Conservation (phyloP, 169 alveolate genomes). For the Plasmodium cynomolgi region DNA sequence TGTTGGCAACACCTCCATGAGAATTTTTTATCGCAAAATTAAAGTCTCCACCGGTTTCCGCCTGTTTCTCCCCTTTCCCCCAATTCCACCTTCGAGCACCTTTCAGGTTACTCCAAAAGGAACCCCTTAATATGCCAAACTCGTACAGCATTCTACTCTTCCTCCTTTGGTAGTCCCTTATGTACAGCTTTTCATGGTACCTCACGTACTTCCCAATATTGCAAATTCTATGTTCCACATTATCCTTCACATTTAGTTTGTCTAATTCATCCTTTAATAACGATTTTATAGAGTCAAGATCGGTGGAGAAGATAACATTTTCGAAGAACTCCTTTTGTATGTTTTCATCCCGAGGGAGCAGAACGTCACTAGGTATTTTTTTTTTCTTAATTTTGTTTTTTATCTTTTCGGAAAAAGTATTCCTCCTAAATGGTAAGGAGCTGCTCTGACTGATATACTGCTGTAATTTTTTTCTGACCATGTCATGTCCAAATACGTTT, state of each 20-base stretch:
- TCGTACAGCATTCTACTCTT: conserved; percentile 4
- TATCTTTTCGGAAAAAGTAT: conserved; percentile 2
- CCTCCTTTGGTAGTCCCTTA: neutral
- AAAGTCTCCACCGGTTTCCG: neutral
- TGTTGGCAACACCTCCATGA: neutral
- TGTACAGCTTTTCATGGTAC: conserved; percentile 25
- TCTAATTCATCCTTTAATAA: conserved; percentile 33
- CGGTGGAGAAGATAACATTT: conserved; percentile 18
- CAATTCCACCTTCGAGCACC: neutral
- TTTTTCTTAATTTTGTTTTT: conserved; percentile 12
- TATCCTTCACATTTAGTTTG: conserved; percentile 12
- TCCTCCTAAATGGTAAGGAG: neutral
- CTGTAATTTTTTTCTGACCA: conserved; percentile 12
- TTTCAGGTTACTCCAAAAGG: neutral
- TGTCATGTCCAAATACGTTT: conserved; percentile 13
- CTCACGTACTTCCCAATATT: conserved; percentile 5
- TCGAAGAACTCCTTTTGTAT: conserved; percentile 20
- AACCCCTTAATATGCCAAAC: neutral
- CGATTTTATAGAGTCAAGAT: neutral
- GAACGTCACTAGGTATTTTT: neutral
- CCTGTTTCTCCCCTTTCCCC: neutral
- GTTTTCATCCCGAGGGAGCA: conserved; percentile 38
- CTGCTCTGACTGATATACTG: conserved; percentile 12
- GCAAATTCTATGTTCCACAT: conserved; percentile 5
- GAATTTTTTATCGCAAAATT: neutral